Evolutionary conservation across 768 basidiomycete species (phyloP), one percentile per base, ranked within the genome.

Genomic region (Wakefieldia striispora): DNA sequence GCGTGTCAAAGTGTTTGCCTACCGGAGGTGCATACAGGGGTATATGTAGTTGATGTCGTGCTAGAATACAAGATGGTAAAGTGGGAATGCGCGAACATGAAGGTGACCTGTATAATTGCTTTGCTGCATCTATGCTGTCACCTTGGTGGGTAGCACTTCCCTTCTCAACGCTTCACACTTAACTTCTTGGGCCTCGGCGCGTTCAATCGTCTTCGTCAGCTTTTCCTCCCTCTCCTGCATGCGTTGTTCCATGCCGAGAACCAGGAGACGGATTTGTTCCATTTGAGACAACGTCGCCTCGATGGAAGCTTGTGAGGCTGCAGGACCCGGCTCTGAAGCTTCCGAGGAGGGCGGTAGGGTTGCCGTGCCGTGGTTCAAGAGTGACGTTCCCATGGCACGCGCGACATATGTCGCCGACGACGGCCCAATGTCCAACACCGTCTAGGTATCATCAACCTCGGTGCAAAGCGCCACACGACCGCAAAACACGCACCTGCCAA

Each of bases 211-310:
- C 62, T 83, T 83, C 12, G 69, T 58, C 21, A 90, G 66, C 62
- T 80, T 81, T 35, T 79, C 80, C 55, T 88, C 83, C 29, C 85
- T 75, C 14, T 66, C 67, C 50, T 85, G 77, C 51, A 88, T 70
- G 47, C 84, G 76, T 58, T 88, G 81, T 50, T 88, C 84, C 83
- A 90, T 88, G 0, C 88, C 88, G 14, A 88, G 69, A 16, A 90
- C 77, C 19, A 88, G 68, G 53, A 85, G 65, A 31, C 83, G 77
- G 5, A 88, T 75, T 51, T 87, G 82, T 56, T 88, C 86, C 26
- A 89, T 75, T 49, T 86, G 81, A 3, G 82, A 78, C 5, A 78
- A 62, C 3, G 79, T 73, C 3, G 74, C 74, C 33, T 76, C 75
- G 12, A 65, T 49, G 27, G 59, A 60, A 36, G 56, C 47, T 41